Evolutionary conservation across 2,329 filamentous ascomycete genomes (phyloP), one percentile per base, ranked within the genome.

Genomic region (Zalaria sp.): DNA sequence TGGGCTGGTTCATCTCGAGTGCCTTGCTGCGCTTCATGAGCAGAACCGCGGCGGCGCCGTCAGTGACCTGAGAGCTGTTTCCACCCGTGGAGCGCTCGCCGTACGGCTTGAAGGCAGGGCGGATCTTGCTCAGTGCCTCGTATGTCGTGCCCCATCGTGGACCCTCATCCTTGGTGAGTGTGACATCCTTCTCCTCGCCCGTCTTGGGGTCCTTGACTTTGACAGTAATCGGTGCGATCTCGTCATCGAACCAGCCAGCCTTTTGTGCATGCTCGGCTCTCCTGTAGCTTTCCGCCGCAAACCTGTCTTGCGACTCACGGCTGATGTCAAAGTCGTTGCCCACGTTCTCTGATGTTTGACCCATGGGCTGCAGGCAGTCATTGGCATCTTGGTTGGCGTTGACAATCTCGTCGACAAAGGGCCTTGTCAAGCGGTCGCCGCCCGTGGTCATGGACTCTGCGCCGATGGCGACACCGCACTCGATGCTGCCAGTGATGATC

Each of bases 331-430:
- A 96, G 66, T 96, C 91, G 38, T 77, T 77, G 53, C 81, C 86
- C 27, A 98, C 87, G 59, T 96, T 96, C 70, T 98, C 91, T 45
- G 82, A 89, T 3, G 91, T 98, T 76, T 93, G 93, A 25, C 91
- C 91, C 91, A 98, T 98, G 51, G 89, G 83, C 72, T 87, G 77
- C 77, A 89, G 77, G 71, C 87, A 91, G 66, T 96, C 89, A 37
- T 64, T 64, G 0, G 86, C 75, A 58, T 95, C 85, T 59, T 86
- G 81, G 65, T 73, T 82, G 55, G 72, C 67, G 52, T 67, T 60
- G 37, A 84, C 67, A 46, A 96, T 77, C 48, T 81, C 78, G 49
- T 81, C 77, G 60, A 86, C 79, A 64, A 95, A 91, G 3, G 83
- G 79, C 48, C 75, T 63, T 36, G 79, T 75, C 32, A 86, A 71